Evolutionary conservation across 2,329 filamentous ascomycete species (phyloP).

Genomic region (Neophaeococcomyces mojaviensis): DNA sequence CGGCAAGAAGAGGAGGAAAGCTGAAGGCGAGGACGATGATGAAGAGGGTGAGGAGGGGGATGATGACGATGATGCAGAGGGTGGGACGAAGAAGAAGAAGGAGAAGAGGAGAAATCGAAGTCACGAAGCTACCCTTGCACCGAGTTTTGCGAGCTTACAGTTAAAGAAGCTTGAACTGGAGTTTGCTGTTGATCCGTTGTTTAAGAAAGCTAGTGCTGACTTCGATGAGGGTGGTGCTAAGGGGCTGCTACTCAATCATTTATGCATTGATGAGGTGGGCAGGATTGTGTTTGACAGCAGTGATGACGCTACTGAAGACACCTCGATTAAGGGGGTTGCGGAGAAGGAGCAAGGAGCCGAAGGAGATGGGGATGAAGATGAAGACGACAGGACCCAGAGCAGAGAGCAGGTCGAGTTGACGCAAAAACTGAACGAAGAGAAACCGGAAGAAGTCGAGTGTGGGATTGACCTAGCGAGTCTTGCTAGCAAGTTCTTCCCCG

Average conservation of each 20-base stretch:
- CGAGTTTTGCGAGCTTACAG: slow-evolving; percentile 79
- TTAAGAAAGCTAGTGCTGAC: slow-evolving; percentile 97
- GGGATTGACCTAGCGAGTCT: slow-evolving; percentile 74
- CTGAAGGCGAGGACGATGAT: slow-evolving; percentile 61
- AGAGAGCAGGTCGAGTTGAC: slow-evolving; percentile 28
- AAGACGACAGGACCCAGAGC: slow-evolving; percentile 38
- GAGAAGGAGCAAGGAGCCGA: slow-evolving; percentile 24
- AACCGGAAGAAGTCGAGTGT: slow-evolving; percentile 38
- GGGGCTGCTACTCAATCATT: slow-evolving; percentile 84
- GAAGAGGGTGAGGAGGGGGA: slow-evolving; percentile 54
- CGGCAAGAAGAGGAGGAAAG: slow-evolving; percentile 51
- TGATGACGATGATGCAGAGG: slow-evolving; percentile 48
- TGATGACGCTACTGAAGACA: slow-evolving; percentile 62
- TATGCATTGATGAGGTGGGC: slow-evolving; percentile 88
- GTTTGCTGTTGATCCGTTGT: slow-evolving; percentile 93
- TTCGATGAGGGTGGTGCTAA: slow-evolving; percentile 98
- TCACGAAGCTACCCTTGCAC: slow-evolving; percentile 86
- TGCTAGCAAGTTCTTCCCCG: slow-evolving; percentile 75
- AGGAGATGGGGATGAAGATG: slow-evolving; percentile 32
- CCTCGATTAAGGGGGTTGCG: slow-evolving; percentile 25
- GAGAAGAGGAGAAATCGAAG: slow-evolving; percentile 73
- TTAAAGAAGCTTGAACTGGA: slow-evolving; percentile 97
- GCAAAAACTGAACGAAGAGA: slow-evolving; percentile 35
- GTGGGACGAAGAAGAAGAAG: slow-evolving; percentile 48
- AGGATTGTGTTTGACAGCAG: slow-evolving; percentile 98